A percentile compares a stretch with the other conserved stretches of the same genome.
These are phyloP conservation scores for Candida pini DNA, from an alignment of 805 yeast species.

Conservation along the genomic window DNA sequence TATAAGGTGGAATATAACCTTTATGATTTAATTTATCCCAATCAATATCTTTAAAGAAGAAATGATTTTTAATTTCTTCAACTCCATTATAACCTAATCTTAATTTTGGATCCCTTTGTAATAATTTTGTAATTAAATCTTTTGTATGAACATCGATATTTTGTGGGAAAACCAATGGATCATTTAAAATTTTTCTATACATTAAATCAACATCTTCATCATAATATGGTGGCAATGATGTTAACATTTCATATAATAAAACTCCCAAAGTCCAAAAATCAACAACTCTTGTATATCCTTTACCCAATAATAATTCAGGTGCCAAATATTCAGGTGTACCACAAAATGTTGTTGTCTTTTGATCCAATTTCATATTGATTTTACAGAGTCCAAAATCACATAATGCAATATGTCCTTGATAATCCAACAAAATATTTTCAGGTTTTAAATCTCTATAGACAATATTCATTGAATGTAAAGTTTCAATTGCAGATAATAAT, in stretches of 20 bases:
- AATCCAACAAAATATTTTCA: slow-evolving; percentile 88
- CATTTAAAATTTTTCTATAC: slow-evolving; percentile 90
- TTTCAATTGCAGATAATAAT: slow-evolving; percentile 85
- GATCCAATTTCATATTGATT: slow-evolving; percentile 86
- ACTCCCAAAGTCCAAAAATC: slow-evolving; percentile 99
- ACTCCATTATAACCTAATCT: slow-evolving; percentile 81
- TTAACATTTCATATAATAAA: slow-evolving; percentile 88
- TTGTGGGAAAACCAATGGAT: slow-evolving; percentile 83
- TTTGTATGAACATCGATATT: slow-evolving; percentile 83
- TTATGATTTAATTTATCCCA: slow-evolving; percentile 81
- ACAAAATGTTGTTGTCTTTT: slow-evolving; percentile 85
- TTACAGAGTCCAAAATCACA: slow-evolving; percentile 98
- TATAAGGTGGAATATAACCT: slow-evolving; percentile 91
- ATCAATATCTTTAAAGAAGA: slow-evolving; percentile 83
- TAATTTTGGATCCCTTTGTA: slow-evolving; percentile 79
- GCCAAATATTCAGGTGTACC: slow-evolving; percentile 98
- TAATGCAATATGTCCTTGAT: slow-evolving; percentile 95
- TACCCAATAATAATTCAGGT: slow-evolving; percentile 85
- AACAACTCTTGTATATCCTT: slow-evolving; percentile 91
- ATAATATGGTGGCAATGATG: slow-evolving; percentile 95
- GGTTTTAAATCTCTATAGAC: slow-evolving; percentile 96
- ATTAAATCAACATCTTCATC: slow-evolving; percentile 89
- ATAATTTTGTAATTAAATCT: slow-evolving; percentile 65
- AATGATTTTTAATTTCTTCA: slow-evolving; percentile 73
- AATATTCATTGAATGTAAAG: slow-evolving; percentile 84